Conservation (phyloP, 352 stramenopile species). For the Phytophthora niederhauseri region DNA sequence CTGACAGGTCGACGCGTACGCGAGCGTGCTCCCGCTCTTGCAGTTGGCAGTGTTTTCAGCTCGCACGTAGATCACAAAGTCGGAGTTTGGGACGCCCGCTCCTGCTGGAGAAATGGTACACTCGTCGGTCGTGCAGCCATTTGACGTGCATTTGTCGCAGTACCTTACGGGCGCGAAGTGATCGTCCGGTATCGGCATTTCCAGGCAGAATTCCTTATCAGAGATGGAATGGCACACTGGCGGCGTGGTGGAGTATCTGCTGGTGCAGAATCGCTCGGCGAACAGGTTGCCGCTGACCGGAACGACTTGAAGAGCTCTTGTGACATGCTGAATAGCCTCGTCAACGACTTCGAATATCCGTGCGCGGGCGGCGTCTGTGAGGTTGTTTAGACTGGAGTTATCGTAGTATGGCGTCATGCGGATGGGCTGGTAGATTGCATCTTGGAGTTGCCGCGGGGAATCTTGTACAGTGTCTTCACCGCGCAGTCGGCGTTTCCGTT, state of each 20-base stretch:
- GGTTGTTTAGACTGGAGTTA: constrained; percentile 42
- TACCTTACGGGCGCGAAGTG: constrained; percentile 54
- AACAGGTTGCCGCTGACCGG: constrained; percentile 65
- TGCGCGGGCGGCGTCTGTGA: constrained; percentile 38
- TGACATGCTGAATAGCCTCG: constrained; percentile 59
- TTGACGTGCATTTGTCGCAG: constrained; percentile 48
- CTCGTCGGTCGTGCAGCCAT: constrained; percentile 38
- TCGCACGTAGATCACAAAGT: constrained; percentile 78
- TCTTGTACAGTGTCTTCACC: neutral
- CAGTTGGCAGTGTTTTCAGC: constrained; percentile 54
- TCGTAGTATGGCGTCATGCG: constrained; percentile 77
- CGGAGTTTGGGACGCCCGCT: constrained; percentile 47
- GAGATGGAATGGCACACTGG: constrained; percentile 55
- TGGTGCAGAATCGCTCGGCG: constrained; percentile 57
- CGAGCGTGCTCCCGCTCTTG: constrained; percentile 41
- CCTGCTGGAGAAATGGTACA: constrained; percentile 39
- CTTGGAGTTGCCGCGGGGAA: constrained; percentile 21
- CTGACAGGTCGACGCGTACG: constrained; percentile 79
- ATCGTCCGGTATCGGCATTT: constrained; percentile 68
- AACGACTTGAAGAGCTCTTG: constrained; percentile 55
- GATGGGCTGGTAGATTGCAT: constrained; percentile 47
- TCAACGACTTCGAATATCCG: constrained; percentile 59
- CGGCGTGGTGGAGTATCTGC: constrained; percentile 48
- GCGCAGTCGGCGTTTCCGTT: constrained; percentile 15
- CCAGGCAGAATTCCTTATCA: constrained; percentile 55